Base-by-base conservation (phyloP, 164 flowering plant genomes). In the Magnolia changhungtana region DNA sequence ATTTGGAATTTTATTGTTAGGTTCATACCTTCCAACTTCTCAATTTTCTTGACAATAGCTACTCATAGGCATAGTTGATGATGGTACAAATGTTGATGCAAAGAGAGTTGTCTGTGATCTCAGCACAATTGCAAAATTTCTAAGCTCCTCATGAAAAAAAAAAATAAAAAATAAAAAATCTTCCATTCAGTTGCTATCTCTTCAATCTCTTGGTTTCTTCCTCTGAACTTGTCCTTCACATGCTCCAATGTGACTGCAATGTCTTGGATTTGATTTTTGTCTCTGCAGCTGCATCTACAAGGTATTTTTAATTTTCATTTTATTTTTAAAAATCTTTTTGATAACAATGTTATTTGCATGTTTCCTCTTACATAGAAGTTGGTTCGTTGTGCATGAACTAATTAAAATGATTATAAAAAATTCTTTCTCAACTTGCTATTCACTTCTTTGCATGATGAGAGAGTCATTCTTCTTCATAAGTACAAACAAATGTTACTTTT, bases 31-130 rank as follows among this genome's bases (percentile, higher is more conserved):
- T 80, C 21, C 82, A 63, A 77, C 58, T 68, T 82, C 63, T 80
- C 29, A 72, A 85, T 84, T 76, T 74, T 82, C 76, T 85, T 84
- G 80, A 81, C 72, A 78, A 81, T 87, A 95, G 98, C 95, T 93
- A 82, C 93, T 95, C 81, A 93, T 95, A 78, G 98, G 98, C 78
- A 93, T 97, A 79, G 91, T 92, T 81, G 88, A 90, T 89, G 93
- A 93, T 50, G 94, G 98, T 77, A 89, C 98, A 76, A 95, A 95
- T 86, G 98, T 89, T 78, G 98, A 95, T 88, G 97, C 98, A 76
- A 95, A 95, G 85, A 88, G 98, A 85, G 98, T 95, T 79, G 98
- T 93, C 20, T 95, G 98, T 82, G 98, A 95, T 86, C 90, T 95
- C 72, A 87, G 76, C 80, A 90, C 98, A 63, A 84, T 85, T 75